Evolutionary conservation across 1,139 yeast genomes (phyloP).

Genomic region (Yamadazyma trypodendri): DNA sequence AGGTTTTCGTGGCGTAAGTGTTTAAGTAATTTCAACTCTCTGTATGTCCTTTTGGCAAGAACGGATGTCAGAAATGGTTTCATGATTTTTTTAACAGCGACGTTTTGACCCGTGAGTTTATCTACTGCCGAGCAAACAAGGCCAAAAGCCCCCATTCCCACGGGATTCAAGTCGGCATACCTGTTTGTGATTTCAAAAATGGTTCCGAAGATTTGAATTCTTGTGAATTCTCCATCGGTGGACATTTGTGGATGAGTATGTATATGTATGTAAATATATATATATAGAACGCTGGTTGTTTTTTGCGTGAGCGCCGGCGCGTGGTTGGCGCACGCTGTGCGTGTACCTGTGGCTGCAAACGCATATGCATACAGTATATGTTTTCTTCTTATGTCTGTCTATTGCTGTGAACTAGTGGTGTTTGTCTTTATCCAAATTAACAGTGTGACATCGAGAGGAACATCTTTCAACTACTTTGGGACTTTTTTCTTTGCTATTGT

Average conservation of each 20-base stretch:
- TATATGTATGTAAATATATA: neutral
- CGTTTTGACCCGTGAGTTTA: conserved; percentile 85
- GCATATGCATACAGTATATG: no score
- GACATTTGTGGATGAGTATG: conserved; percentile 26
- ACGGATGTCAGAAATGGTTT: conserved; percentile 95
- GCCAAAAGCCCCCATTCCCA: conserved; percentile 99
- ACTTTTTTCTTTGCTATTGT: no score
- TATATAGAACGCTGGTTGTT: neutral
- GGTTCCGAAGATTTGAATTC: conserved; percentile 76
- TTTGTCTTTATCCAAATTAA: no score
- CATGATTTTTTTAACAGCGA: conserved; percentile 96
- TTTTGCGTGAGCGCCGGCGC: neutral
- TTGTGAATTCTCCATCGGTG: conserved; percentile 45
- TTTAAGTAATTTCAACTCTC: conserved; percentile 90
- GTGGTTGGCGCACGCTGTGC: no score
- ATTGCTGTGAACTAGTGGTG: no score
- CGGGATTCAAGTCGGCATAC: conserved; percentile 91
- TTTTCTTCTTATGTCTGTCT: no score
- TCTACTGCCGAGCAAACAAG: conserved; percentile 96
- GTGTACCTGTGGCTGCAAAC: conserved; percentile 1
- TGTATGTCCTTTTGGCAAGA: conserved; percentile 90
- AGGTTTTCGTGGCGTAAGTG: conserved; percentile 93
- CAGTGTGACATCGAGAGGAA: no score
- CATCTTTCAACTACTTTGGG: no score
- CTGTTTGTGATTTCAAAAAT: conserved; percentile 91